Conservation (phyloP, 805 yeast genomes). For the Candida khao-thaluensis region DNA sequence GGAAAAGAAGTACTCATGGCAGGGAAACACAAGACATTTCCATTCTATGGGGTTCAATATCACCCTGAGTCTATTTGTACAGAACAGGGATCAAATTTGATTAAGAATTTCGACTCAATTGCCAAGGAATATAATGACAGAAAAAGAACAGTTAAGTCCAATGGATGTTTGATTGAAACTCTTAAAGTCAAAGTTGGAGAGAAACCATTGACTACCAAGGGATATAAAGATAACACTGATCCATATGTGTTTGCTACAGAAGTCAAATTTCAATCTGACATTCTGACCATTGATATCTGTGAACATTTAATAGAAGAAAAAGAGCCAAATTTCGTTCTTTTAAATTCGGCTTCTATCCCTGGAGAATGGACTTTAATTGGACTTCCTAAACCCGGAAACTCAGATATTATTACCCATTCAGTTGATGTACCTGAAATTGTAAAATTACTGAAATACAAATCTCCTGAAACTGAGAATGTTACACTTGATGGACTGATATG, state of each 20-base stretch:
- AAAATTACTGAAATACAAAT: conserved; percentile 26
- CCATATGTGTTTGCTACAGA: conserved; percentile 16
- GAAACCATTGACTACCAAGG: conserved; percentile 8
- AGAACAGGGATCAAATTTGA: conserved; percentile 54
- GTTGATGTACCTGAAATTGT: conserved; percentile 39
- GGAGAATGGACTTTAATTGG: conserved; percentile 91
- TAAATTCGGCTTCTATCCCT: conserved; percentile 79
- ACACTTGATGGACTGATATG: conserved; percentile 36
- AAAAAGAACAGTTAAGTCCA: conserved; percentile 13
- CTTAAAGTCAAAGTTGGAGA: conserved; percentile 10
- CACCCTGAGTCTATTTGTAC: conserved; percentile 97
- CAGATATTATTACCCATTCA: conserved; percentile 61
- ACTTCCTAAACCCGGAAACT: conserved; percentile 46
- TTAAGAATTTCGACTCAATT: conserved; percentile 60
- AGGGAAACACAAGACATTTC: conserved; percentile 54
- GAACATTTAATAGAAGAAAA: conserved; percentile 38
- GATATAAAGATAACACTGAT: conserved; percentile 3
- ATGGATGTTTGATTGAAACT: conserved; percentile 2
- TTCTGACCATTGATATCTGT: conserved; percentile 49
- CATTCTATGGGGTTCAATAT: conserved; percentile 92
- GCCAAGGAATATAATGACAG: conserved; percentile 37
- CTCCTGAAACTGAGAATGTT: conserved; percentile 10
- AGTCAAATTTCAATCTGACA: conserved; percentile 13
- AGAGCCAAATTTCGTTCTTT: conserved; percentile 51
- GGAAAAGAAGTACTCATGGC: conserved; percentile 67